Conservation (phyloP, 768 basidiomycete species). For the Suillus alpinus region DNA sequence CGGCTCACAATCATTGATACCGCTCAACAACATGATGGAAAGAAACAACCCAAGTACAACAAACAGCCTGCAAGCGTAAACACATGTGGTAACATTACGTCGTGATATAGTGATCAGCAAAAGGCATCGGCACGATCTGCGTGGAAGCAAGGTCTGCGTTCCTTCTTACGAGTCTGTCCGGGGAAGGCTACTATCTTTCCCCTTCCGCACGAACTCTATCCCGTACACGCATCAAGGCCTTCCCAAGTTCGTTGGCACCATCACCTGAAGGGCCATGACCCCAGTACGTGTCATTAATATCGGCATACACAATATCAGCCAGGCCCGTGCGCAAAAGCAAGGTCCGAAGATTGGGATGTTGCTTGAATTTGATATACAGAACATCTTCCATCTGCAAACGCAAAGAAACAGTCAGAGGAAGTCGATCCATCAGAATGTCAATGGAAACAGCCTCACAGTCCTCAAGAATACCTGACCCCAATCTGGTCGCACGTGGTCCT, state of each 20-base stretch:
- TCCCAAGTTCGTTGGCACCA: constrained; percentile 65
- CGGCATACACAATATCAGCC: constrained; percentile 50
- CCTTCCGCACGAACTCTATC: constrained; percentile 39
- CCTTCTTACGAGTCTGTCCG: background rate
- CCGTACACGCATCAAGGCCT: constrained; percentile 54
- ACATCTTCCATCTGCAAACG: constrained; percentile 62
- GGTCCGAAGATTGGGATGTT: constrained; percentile 57
- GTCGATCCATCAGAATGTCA: constrained; percentile 4
- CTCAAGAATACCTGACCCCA: constrained; percentile 54
- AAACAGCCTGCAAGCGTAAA: background rate
- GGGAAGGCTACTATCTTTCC: constrained; percentile 8
- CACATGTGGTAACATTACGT: background rate
- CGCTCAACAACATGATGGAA: constrained; percentile 4
- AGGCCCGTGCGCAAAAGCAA: constrained; percentile 54
- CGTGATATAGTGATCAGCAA: background rate
- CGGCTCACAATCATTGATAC: background rate
- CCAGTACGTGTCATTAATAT: constrained; percentile 61
- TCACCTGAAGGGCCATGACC: constrained; percentile 50
- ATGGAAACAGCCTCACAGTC: constrained; percentile 32
- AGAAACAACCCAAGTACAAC: background rate
- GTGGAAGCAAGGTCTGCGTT: background rate
- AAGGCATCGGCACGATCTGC: background rate
- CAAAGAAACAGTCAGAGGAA: background rate
- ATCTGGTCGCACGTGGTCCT: constrained; percentile 44
- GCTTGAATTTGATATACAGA: constrained; percentile 63